Percentiles rank a stretch among this genome's conserved stretches.
These are phyloP conservation scores for Melaleuca quinquenervia DNA, from an alignment of 345 rosid genomes.

Conservation along the genomic window DNA sequence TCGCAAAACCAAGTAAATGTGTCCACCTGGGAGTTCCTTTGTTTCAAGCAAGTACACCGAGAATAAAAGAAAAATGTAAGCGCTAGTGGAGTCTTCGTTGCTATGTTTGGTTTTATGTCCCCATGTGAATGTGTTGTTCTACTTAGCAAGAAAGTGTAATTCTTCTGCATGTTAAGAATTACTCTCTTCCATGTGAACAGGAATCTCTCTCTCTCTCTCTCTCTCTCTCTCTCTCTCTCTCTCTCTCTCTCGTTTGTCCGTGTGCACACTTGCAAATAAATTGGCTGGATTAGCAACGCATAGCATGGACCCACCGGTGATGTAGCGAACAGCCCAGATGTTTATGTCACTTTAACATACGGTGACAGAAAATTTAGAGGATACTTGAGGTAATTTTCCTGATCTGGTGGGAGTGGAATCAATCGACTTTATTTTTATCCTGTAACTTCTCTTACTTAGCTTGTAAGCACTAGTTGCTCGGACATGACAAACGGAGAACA, in stretches of 20 bases:
- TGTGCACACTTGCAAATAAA: neutral
- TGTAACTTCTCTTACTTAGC: no score
- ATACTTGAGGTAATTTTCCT: neutral
- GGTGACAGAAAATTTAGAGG: neutral
- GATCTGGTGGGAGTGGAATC: rapidly evolving
- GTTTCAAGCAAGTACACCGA: neutral
- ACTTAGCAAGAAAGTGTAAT: neutral
- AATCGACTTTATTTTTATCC: neutral
- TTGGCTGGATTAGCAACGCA: neutral
- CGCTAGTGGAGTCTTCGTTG: neutral
- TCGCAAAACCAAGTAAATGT: neutral
- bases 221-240: neutral
- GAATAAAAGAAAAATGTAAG: no score
- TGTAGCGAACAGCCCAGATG: neutral
- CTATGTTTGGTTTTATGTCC: neutral
- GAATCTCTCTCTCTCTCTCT: neutral
- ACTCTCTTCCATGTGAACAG: neutral
- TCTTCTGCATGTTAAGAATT: neutral
- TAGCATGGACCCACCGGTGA: neutral
- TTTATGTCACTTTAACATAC: neutral
- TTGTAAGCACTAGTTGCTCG: no score
- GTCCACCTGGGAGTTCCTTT: neutral
- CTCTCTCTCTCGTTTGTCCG: no score
- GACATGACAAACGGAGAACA: no score
- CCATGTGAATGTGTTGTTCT: neutral